Percentiles rank a stretch among this genome's conserved stretches.
phyloP scores from a whole-genome alignment of 1,139 yeast species.

The Suhomyces kunorum region DNA sequence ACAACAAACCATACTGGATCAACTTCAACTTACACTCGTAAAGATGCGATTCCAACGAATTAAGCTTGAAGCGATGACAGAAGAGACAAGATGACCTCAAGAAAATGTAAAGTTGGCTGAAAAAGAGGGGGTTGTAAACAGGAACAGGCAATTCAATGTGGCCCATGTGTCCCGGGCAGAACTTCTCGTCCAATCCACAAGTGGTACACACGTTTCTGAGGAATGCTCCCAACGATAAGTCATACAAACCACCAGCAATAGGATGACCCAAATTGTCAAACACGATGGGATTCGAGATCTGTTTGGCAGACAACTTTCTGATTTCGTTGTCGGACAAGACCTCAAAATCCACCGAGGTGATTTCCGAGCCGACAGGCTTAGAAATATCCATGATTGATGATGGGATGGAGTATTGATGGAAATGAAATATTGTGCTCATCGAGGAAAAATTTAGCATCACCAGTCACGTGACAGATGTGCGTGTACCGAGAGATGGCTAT shows the following conservation, averaged over 20 bases:
- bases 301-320: constrained; percentile 85
- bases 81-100: constrained; percentile 84
- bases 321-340: constrained; percentile 81
- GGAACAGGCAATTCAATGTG: constrained; percentile 96
- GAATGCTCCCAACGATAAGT: constrained; percentile 92
- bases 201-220: constrained; percentile 86
- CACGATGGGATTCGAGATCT: constrained; percentile 91
- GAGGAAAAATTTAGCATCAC: constrained; percentile 6
- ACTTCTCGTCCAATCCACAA: constrained; percentile 92
- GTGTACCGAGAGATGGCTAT: constrained; percentile 1
- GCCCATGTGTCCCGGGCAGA: constrained; percentile 98
- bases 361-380: constrained; percentile 93
- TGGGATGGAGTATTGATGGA: constrained; percentile 9
- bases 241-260: constrained; percentile 88
- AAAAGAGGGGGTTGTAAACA: constrained; percentile 91
- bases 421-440: constrained; percentile 9
- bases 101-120: constrained; percentile 83
- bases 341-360: constrained; percentile 89
- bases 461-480: constrained; percentile 7
- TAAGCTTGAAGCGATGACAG: constrained; percentile 83
- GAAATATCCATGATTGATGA: constrained; percentile 76
- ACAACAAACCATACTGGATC: constrained; percentile 83
- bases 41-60: constrained; percentile 67
- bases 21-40: constrained; percentile 77
- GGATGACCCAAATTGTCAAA: constrained; percentile 97